Percentiles rank a stretch among this genome's conserved stretches.
phyloP scores from a whole-genome alignment of 2,329 filamentous ascomycete genomes.

The Didymosphaeria variabile region DNA sequence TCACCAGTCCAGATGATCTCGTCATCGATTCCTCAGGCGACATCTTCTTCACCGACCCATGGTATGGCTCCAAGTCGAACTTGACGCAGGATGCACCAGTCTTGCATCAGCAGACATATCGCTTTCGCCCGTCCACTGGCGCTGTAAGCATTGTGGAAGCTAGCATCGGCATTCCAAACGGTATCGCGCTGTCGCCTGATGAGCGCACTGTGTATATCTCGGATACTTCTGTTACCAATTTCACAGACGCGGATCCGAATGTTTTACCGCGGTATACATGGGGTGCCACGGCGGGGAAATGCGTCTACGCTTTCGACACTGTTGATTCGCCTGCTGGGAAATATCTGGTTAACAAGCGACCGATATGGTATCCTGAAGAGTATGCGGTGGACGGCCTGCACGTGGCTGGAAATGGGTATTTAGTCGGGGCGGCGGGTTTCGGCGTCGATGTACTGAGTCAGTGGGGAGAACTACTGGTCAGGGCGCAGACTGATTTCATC shows the following conservation, averaged over 20 bases:
- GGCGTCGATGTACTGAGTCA: conserved; percentile 1
- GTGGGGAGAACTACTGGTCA: conserved; percentile 2
- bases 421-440: conserved; percentile 2
- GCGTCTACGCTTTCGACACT: conserved; percentile 5
- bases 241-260: background rate
- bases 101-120: conserved; percentile 6
- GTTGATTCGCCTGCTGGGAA: conserved; percentile 4
- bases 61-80: background rate
- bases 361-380: conserved; percentile 8
- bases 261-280: conserved; percentile 3
- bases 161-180: conserved; percentile 1
- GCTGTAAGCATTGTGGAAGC: conserved; percentile 1
- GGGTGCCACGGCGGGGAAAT: conserved; percentile 1
- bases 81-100: background rate
- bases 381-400: background rate
- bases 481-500: conserved; percentile 1
- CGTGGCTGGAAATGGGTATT: background rate
- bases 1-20: conserved; percentile 4
- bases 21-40: background rate
- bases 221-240: background rate
- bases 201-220: conserved; percentile 12
- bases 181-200: conserved; percentile 7
- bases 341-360: conserved; percentile 5
- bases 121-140: conserved; percentile 1
- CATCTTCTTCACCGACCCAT: conserved; percentile 6